Evolutionary conservation across 257 asterid genomes (phyloP).

Genomic region (Penstemon newberryi): DNA sequence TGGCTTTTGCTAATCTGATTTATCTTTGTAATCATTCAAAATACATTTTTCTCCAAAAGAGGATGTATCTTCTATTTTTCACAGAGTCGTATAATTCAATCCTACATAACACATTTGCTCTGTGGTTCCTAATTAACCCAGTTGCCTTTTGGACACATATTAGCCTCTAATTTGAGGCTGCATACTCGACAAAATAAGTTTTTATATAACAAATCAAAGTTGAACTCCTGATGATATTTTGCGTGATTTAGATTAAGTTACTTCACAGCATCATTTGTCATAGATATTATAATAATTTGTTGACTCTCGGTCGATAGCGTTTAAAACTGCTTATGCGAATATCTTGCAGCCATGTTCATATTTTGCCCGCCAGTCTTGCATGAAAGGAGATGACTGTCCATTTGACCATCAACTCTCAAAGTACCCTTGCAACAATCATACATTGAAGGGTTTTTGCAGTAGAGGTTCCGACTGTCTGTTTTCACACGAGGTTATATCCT

Average conservation of each 20-base stretch:
- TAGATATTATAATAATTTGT: conserved; percentile 9
- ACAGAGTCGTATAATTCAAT: background rate
- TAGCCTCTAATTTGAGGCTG: background rate
- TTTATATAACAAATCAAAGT: conserved; percentile 2
- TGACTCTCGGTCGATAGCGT: conserved; percentile 15
- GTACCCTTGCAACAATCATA: conserved; percentile 71
- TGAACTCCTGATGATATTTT: background rate
- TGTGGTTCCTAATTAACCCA: background rate
- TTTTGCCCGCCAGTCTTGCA: conserved; percentile 88
- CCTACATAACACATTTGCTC: background rate
- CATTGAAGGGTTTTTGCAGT: conserved; percentile 64
- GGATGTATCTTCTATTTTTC: background rate
- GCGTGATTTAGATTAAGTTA: conserved; percentile 7
- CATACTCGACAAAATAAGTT: no score
- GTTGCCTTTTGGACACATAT: background rate
- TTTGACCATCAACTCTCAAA: conserved; percentile 89
- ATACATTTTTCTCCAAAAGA: background rate
- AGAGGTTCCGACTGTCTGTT: conserved; percentile 86
- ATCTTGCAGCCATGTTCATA: conserved; percentile 80
- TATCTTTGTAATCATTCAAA: background rate
- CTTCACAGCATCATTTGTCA: conserved; percentile 14
- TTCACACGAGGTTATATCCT: conserved; percentile 69
- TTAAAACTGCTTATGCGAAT: conserved; percentile 21
- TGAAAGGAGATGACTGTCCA: conserved; percentile 96
- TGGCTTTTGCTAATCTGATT: background rate